phyloP scores from a whole-genome alignment of 179 eudicot species.

The Heliamphora pulchella region DNA sequence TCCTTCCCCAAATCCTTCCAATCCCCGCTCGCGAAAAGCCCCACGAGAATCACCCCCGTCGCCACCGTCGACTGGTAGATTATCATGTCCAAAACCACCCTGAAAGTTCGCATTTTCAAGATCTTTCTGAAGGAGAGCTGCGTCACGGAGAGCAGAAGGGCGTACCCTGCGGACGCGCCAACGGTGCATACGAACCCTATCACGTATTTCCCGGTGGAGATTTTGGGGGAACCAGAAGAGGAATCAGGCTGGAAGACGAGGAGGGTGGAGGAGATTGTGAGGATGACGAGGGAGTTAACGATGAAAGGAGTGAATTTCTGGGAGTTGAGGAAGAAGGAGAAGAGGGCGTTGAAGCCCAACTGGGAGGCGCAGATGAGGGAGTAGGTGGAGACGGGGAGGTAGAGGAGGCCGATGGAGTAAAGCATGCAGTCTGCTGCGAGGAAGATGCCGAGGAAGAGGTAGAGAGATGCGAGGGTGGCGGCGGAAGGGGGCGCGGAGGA shows the following conservation, averaged over 20 bases:
- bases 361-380: slow-evolving; percentile 59
- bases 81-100: slow-evolving; percentile 32
- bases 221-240: slow-evolving; percentile 21
- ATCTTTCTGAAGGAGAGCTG: slow-evolving; percentile 40
- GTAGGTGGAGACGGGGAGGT: slow-evolving; percentile 63
- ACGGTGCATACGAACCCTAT: slow-evolving; percentile 48
- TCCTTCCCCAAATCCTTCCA: slow-evolving; percentile 43
- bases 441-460: slow-evolving; percentile 39
- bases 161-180: slow-evolving; percentile 43
- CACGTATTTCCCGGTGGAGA: slow-evolving; percentile 21
- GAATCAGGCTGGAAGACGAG: slow-evolving; percentile 35
- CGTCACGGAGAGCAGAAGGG: slow-evolving; percentile 37
- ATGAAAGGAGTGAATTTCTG: slow-evolving; percentile 58
- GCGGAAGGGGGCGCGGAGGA: slow-evolving; percentile 19
- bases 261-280: slow-evolving; percentile 59
- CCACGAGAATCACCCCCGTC: slow-evolving; percentile 28
- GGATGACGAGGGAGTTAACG: slow-evolving; percentile 49
- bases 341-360: slow-evolving; percentile 58
- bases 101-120: slow-evolving; percentile 26
- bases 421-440: slow-evolving; percentile 36
- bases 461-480: slow-evolving; percentile 20
- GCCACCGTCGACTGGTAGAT: slow-evolving; percentile 40
- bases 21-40: slow-evolving; percentile 54
- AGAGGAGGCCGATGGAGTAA: slow-evolving; percentile 48
- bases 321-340: slow-evolving; percentile 50